Percentiles rank a stretch among this genome's conserved stretches.
Conservation (phyloP, 805 yeast genomes). For the Metschnikowia cerradonensis region DNA sequence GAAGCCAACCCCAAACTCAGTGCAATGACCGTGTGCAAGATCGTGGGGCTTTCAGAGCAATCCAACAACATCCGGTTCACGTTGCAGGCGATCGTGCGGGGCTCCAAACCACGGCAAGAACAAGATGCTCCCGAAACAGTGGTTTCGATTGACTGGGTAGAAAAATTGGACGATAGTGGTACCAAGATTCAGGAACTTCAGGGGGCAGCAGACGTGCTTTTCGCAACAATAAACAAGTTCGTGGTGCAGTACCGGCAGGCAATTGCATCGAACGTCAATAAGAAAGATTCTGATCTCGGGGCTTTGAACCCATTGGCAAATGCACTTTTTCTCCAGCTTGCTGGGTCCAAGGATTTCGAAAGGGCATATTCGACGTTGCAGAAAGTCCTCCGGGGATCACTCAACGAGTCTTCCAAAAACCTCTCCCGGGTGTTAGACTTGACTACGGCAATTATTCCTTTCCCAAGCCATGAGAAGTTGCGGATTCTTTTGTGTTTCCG, state of each 20-base stretch:
- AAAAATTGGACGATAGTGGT: constrained; percentile 13
- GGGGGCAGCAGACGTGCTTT: constrained; percentile 17
- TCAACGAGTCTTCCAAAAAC: constrained; percentile 9
- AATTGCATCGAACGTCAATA: constrained; percentile 13
- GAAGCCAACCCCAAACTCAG: constrained; percentile 1
- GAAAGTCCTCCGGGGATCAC: constrained; percentile 18
- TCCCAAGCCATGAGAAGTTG: constrained; percentile 41
- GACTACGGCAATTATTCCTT: constrained; percentile 49
- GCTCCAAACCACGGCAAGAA: constrained; percentile 15
- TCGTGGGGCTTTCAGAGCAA: constrained; percentile 45
- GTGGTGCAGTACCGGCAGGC: constrained; percentile 36
- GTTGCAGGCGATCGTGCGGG: constrained; percentile 49
- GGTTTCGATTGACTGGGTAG: constrained; percentile 25
- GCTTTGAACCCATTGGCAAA: constrained; percentile 58
- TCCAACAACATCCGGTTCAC: constrained; percentile 42
- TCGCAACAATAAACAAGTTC: constrained; percentile 39
- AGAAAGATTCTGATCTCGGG: constrained; percentile 30
- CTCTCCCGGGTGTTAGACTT: constrained; percentile 41
- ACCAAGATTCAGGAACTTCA: constrained; percentile 20
- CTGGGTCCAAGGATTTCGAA: constrained; percentile 43
- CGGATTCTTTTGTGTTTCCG: constrained; percentile 32
- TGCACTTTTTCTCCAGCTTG: constrained; percentile 53
- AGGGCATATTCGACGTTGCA: constrained; percentile 42
- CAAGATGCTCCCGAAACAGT: constrained; percentile 21
- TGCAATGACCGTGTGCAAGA: constrained; percentile 41